These are phyloP conservation scores for Boletellus sp. DNA, from an alignment of 768 basidiomycete species.

Conservation along the genomic window DNA sequence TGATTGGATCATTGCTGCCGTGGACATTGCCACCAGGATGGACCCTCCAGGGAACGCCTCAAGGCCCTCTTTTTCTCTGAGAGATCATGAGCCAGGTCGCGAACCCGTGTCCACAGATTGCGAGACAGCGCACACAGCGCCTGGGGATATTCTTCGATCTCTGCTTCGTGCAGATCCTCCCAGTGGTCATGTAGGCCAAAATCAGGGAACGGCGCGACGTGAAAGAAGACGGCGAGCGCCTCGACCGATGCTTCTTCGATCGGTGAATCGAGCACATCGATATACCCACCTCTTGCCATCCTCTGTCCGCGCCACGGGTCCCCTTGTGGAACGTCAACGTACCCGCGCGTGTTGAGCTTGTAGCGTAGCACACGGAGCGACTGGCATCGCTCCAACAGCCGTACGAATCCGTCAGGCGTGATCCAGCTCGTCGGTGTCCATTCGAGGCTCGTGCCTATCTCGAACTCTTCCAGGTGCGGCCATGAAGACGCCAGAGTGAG, in stretches of 20 bases:
- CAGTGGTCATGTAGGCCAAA: conserved; percentile 1
- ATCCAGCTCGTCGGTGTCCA: conserved; percentile 6
- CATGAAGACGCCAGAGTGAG: conserved; percentile 14
- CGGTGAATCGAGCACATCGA: conserved; percentile 3
- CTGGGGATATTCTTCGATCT: background rate
- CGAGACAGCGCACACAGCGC: background rate
- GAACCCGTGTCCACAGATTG: conserved; percentile 1
- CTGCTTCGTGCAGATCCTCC: background rate
- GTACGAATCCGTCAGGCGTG: conserved; percentile 10
- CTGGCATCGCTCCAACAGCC: conserved; percentile 11
- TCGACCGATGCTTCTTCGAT: conserved; percentile 6
- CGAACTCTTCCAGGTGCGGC: conserved; percentile 3
- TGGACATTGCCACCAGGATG: too few relatives aligned
- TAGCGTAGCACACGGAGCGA: conserved; percentile 3
- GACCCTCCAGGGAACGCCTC: conserved; percentile 4
- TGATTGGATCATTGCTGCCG: too few relatives aligned
- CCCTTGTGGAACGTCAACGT: conserved; percentile 1
- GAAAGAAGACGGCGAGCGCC: conserved; percentile 14
- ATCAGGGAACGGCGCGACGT: conserved; percentile 7
- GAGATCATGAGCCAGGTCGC: background rate
- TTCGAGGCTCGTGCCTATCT: background rate
- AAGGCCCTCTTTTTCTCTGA: background rate
- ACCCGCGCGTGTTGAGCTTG: conserved; percentile 7
- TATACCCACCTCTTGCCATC: background rate
- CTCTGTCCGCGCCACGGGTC: conserved; percentile 12